These are phyloP conservation scores for Leccinum broughii DNA, from an alignment of 768 basidiomycete species.

Conservation along the genomic window DNA sequence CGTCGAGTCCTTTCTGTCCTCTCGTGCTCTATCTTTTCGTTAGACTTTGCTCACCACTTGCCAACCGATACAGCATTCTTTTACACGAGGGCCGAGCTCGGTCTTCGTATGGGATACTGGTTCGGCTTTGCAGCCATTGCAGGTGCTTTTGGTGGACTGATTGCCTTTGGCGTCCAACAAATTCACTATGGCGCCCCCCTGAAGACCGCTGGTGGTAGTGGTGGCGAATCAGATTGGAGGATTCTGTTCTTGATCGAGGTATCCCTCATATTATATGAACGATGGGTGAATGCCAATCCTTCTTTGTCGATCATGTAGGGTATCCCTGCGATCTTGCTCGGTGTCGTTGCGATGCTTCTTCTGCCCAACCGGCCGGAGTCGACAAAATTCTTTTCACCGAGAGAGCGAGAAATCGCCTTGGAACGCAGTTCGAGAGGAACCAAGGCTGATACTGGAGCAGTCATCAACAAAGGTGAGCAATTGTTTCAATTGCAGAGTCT, in stretches of 20 bases:
- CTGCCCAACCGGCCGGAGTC: constrained; percentile 75
- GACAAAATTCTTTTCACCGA: constrained; percentile 52
- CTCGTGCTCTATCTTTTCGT: background rate
- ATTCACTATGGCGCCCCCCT: constrained; percentile 44
- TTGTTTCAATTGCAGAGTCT: background rate
- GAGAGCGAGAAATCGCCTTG: constrained; percentile 60
- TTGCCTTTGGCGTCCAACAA: constrained; percentile 79
- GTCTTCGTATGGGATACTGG: constrained; percentile 77
- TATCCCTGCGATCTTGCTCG: constrained; percentile 64
- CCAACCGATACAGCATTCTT: constrained; percentile 57
- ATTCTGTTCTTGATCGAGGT: constrained; percentile 74
- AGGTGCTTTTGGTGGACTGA: constrained; percentile 82
- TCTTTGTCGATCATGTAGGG: constrained; percentile 43
- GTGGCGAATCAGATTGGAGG: constrained; percentile 36
- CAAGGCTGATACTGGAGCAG: constrained; percentile 63
- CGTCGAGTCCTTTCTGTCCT: constrained; percentile 2
- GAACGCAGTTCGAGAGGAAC: constrained; percentile 67
- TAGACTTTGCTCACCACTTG: background rate
- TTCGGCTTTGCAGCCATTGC: constrained; percentile 84
- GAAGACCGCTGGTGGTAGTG: constrained; percentile 23
- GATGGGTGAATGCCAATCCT: background rate
- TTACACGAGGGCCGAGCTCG: constrained; percentile 75
- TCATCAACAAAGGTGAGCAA: constrained; percentile 57
- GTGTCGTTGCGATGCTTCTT: constrained; percentile 51
- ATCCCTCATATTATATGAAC: background rate